phyloP scores from a whole-genome alignment of 2,329 filamentous ascomycete genomes.

The Magnaporthiopsis incrustans region DNA sequence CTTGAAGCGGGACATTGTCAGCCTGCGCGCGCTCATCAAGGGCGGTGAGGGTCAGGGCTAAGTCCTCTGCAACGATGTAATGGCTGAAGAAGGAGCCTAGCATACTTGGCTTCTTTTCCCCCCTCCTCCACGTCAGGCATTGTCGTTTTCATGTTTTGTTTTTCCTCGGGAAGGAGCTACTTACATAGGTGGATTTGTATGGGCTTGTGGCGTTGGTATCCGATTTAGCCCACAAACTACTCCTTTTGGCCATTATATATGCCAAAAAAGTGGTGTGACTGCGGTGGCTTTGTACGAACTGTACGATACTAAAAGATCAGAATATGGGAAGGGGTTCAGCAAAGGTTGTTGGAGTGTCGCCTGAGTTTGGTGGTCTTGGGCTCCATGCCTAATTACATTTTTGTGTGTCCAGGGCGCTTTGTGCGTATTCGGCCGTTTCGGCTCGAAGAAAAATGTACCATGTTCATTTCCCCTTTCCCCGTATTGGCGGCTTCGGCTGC shows the following conservation, averaged over 20 bases:
- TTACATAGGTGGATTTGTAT: constrained; percentile 3
- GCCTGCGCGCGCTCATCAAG: constrained; percentile 50
- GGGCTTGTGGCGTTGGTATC: not conserved
- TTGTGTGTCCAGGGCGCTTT: too few relatives aligned
- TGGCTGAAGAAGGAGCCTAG: not conserved
- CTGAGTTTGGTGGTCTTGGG: too few relatives aligned
- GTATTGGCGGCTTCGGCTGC: too few relatives aligned
- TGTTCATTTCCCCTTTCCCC: too few relatives aligned
- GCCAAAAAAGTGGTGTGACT: not conserved
- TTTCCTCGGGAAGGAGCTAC: constrained; percentile 3
- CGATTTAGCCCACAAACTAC: not conserved
- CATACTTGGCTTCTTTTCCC: not conserved
- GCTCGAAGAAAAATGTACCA: not conserved
- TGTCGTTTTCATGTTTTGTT: not conserved
- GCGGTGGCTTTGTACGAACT: too few relatives aligned
- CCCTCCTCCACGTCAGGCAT: not conserved
- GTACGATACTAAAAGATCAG: too few relatives aligned
- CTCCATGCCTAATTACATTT: too few relatives aligned
- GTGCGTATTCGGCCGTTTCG: not conserved
- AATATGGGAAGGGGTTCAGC: too few relatives aligned
- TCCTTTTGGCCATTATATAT: not conserved
- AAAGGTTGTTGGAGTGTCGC: too few relatives aligned
- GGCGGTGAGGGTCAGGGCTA: constrained; percentile 18
- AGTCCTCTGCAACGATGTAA: not conserved
- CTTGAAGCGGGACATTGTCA: constrained; percentile 74